Conservation (phyloP, 2,329 filamentous ascomycete genomes). For the Colletotrichum euphorbiae region DNA sequence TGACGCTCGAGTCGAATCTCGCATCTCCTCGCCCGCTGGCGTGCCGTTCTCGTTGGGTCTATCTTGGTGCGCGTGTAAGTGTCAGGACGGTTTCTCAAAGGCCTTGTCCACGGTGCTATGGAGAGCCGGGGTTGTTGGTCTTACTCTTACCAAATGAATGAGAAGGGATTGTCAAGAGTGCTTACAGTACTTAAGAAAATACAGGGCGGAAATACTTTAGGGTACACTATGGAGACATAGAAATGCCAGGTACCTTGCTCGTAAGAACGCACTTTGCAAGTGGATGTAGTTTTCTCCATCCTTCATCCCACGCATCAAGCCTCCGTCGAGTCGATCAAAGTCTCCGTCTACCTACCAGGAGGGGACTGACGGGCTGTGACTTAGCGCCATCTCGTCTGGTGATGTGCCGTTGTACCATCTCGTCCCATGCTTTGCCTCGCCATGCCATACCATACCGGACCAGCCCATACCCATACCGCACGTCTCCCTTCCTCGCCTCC, state of each 20-base stretch:
- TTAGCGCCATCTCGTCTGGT: slow-evolving; percentile 8
- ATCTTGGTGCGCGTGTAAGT: not conserved
- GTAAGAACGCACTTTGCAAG: not conserved
- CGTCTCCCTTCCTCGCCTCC: slow-evolving; percentile 22
- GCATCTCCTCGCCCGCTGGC: slow-evolving; percentile 47
- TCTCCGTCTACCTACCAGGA: not conserved
- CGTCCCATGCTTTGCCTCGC: slow-evolving; percentile 10
- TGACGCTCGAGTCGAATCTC: slow-evolving; percentile 39
- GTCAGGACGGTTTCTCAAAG: not conserved
- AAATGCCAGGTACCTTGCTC: slow-evolving; percentile 1
- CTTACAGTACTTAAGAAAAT: not conserved
- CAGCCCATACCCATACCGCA: slow-evolving; percentile 7
- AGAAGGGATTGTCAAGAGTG: not conserved
- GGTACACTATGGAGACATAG: not conserved
- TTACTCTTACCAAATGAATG: not conserved
- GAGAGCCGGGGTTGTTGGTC: no score
- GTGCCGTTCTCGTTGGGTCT: not conserved
- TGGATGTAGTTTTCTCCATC: not conserved
- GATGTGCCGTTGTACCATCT: slow-evolving; percentile 11
- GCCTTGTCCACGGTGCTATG: not conserved
- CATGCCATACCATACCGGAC: slow-evolving; percentile 17
- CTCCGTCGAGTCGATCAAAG: slow-evolving; percentile 16
- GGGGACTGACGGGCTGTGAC: not conserved
- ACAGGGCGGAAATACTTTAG: not conserved
- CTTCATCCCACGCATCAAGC: not conserved